Base-by-base conservation (phyloP, 139 green algal genomes). In the Coccomyxa sp. region DNA sequence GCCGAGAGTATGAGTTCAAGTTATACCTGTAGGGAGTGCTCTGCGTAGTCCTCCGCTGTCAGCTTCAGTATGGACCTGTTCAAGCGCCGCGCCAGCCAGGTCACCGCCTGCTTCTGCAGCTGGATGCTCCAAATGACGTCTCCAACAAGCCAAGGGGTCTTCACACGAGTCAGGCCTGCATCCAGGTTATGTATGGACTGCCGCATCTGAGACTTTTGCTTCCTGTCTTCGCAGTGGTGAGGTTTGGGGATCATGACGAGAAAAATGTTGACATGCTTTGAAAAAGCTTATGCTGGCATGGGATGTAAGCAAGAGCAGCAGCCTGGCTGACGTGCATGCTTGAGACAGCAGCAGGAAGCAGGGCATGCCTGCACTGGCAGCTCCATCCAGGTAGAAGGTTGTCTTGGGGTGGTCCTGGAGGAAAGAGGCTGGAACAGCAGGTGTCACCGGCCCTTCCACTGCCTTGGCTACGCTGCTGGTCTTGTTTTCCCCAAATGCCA, bases 401-500 rank as follows among this genome's bases (percentile, higher is more conserved):
- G 79, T 73, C 12, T 70, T 64, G 0, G 73, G 58, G 41, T 83
- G 79, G 16, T 79, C 18, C 68, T 83, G 79, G 39, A 83, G 79
- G 40, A 75, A 83, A 35, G 27, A 55, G 39, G 79, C 79, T 0
- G 79, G 50, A 55, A 79, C 73, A 55, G 70, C 24, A 12, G 33
- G 0, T 22, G 18, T 75, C 16, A 82, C 73, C 4, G 79, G 58
- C 33, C 73, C 73, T 58, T 80, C 79, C 39, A 79, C 79, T 16
- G 58, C 39, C 64, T 71, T 24, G n/a, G 34, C 27, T 31, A 68
- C 78, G 4, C 18, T 39, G 2, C 27, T 37, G 18, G 78, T 54
- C 55, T 82, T 82, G 72, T 79, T 79, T 71, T 82, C 78, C 5
- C 78, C 78, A 75, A 79, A 82, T 0, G 78, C 78, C 31, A 82